Base-by-base conservation (phyloP, 129 eudicot genomes). In the Artemisia tridentata region DNA sequence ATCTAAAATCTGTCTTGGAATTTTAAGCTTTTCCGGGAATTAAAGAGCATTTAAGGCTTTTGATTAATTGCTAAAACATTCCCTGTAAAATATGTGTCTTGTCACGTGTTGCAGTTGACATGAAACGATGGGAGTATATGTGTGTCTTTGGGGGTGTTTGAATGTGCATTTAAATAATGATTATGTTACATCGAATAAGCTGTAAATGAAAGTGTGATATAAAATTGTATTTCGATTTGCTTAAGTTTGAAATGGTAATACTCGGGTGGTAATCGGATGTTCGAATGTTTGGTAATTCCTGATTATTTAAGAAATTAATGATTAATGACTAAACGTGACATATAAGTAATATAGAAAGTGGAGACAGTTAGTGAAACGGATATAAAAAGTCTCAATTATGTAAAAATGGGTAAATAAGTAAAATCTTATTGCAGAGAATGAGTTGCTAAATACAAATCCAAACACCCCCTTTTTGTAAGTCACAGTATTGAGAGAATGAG, bases 1-100 rank as follows among this genome's bases (percentile, higher is more conserved):
- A 51, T 17, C 19, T 13, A 51, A 51, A 14, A 38, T 38, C 45
- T 38, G 45, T 7, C 18, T 10, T 51, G 56, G 56, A 13, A 51
- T 51, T 51, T 13, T 5, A 51, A 51, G 56, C 56, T 5, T 51
- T 51, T 14, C 18, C 56, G 5, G 6, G 56, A 51, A 49, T 21
- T 7, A 12, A 66, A 47, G 43, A 58, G 60, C 25, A 15, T 49
- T 47, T 23, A 14, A 49, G 60, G 50, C 72, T 15, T 29, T 67
- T 67, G 59, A 29, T 67, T 13, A 67, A 67, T 51, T 51, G 56
- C 18, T 38, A 7, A 51, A 51, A 51, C 56, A 15, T 51, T 15
- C n/a, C 17, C 18, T 17, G 17, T 51, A 51, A 51, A 51, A 15
- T 51, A 51, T 51, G 9, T 51, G 18, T 51, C 56, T 15, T 13